Conservation (phyloP, 2,329 filamentous ascomycete genomes). For the Aureobasidium sp. region DNA sequence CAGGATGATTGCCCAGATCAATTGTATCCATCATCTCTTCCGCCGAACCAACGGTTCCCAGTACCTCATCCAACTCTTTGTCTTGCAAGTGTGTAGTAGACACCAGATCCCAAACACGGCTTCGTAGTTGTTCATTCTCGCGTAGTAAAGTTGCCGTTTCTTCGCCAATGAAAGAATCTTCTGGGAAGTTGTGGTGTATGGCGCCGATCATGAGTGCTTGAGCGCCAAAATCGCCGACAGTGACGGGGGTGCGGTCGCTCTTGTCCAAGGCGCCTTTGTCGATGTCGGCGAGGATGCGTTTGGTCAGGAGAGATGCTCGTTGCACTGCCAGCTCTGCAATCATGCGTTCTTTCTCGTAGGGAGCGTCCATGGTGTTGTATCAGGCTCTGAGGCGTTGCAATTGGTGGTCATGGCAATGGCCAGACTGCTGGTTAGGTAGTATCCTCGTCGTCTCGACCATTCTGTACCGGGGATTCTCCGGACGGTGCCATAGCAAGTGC, state of each 20-base stretch:
- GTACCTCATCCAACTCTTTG: conserved; percentile 23
- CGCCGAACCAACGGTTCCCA: conserved; percentile 35
- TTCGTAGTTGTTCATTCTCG: conserved; percentile 37
- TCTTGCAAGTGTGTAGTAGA: conserved; percentile 28
- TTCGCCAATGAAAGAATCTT: conserved; percentile 53
- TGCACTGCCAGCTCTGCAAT: conserved; percentile 84
- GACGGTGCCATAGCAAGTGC: too few species aligned
- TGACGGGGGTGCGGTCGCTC: conserved; percentile 51
- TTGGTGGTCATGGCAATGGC: too few species aligned
- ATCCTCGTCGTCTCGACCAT: too few species aligned
- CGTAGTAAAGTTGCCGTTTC: conserved; percentile 49
- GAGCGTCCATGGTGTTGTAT: not conserved
- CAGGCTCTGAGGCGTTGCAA: too few species aligned
- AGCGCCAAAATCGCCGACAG: conserved; percentile 54
- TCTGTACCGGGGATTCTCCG: too few species aligned
- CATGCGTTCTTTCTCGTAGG: conserved; percentile 66
- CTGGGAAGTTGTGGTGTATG: conserved; percentile 45
- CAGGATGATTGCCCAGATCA: conserved; percentile 44
- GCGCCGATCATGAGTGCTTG: conserved; percentile 53
- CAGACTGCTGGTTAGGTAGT: too few species aligned
- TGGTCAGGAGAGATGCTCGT: conserved; percentile 58
- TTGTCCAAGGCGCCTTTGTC: conserved; percentile 47
- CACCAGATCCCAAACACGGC: conserved; percentile 50
- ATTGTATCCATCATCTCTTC: conserved; percentile 55
- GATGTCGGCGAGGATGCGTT: conserved; percentile 41